These are phyloP conservation scores for Margaritispora aquatica DNA, from an alignment of 495 filamentous ascomycete genomes.

Conservation along the genomic window DNA sequence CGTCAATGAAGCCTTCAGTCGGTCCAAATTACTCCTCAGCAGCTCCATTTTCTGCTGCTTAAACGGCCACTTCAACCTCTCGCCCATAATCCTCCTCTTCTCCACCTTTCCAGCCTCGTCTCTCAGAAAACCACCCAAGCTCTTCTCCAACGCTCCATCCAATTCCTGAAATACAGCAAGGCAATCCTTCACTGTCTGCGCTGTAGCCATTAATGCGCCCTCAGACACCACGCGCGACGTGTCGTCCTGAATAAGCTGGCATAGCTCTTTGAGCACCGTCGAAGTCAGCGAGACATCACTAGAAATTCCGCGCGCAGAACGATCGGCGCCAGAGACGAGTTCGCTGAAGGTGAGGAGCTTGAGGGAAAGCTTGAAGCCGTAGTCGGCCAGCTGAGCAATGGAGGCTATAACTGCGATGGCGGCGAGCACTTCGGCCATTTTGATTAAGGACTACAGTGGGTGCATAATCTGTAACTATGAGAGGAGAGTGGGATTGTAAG, in stretches of 20 bases:
- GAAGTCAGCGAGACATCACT: constrained; percentile 32
- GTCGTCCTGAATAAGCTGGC: background rate
- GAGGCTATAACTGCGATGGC: no score
- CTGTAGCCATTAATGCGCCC: background rate
- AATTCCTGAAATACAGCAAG: background rate
- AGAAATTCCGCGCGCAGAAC: constrained; percentile 27
- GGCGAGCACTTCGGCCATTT: no score
- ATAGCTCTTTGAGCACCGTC: constrained; percentile 4
- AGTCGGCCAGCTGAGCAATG: no score
- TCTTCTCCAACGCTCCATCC: background rate
- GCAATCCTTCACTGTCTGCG: background rate
- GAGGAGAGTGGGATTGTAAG: no score
- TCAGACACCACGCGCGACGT: background rate
- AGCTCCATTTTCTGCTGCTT: background rate
- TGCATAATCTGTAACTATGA: no score
- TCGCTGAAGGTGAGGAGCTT: constrained; percentile 33
- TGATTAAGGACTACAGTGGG: no score
- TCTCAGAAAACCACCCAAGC: background rate
- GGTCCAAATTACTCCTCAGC: background rate
- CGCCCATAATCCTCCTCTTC: background rate
- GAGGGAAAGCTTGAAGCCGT: constrained; percentile 30
- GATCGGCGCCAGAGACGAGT: constrained; percentile 26
- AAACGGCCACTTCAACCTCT: background rate
- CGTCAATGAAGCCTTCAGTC: background rate
- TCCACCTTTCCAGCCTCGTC: no score